Evolutionary conservation across 768 basidiomycete genomes (phyloP).

Genomic region (Suillus americanus): DNA sequence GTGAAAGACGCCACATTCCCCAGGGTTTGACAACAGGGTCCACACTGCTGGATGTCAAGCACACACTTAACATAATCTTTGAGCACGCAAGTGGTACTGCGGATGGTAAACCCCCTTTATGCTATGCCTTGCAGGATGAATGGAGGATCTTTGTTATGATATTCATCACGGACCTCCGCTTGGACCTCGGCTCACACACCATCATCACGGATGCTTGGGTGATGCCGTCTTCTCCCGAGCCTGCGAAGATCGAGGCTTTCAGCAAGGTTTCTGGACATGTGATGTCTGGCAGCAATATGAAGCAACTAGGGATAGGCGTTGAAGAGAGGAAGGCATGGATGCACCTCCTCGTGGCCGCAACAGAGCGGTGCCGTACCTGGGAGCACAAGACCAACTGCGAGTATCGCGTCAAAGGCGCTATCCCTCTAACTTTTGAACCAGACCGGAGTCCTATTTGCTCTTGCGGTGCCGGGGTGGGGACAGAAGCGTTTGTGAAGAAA

Average conservation of each 20-base stretch:
- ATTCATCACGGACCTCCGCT: slow-evolving; percentile 44
- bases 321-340: slow-evolving; percentile 49
- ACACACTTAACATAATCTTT: slow-evolving; percentile 31
- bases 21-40: slow-evolving; percentile 14
- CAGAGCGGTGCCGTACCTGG: slow-evolving; percentile 58
- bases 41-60: slow-evolving; percentile 32
- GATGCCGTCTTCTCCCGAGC: slow-evolving; percentile 28
- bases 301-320: slow-evolving; percentile 9
- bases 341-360: slow-evolving; percentile 47
- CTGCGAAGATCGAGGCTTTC: not conserved
- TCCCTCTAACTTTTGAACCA: slow-evolving; percentile 41
- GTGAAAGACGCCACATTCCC: slow-evolving; percentile 25
- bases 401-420: slow-evolving; percentile 33
- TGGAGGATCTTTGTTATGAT: slow-evolving; percentile 37
- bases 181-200: slow-evolving; percentile 50
- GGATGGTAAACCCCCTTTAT: slow-evolving; percentile 14
- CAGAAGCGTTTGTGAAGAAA: slow-evolving; percentile 34
- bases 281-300: not conserved
- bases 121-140: slow-evolving; percentile 24
- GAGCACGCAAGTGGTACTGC: slow-evolving; percentile 23
- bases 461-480: slow-evolving; percentile 52
- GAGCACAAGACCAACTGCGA: slow-evolving; percentile 46
- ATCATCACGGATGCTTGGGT: slow-evolving; percentile 50
- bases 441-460: slow-evolving; percentile 46
- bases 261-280: not conserved